Evolutionary conservation across 179 eudicot species (phyloP), one percentile per base, ranked within the genome.

Genomic region (Monotropa hypopitys): DNA sequence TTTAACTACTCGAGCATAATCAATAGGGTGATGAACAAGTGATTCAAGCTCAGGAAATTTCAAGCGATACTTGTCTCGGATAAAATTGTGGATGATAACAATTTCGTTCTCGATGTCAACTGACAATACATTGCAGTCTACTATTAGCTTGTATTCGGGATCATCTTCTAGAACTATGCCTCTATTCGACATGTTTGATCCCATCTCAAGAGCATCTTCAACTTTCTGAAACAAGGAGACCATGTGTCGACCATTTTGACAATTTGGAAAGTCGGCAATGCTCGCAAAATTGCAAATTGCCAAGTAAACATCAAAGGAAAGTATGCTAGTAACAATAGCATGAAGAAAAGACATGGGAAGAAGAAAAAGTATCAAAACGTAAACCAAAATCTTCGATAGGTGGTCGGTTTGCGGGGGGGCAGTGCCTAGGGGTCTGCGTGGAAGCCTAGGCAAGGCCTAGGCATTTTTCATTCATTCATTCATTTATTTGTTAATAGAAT

Each of bases 31-130:
- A 77, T 92, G 97, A 74, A 95, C 99, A 70, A 95, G 97, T 13
- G 98, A 94, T 71, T 92, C 97, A 12, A 94, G 97, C 87, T 94
- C 98, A 0, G 98, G 98, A 84, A 92, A 92, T 76, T 94, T 92
- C 49, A 93, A 74, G 1, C 99, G 91, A 38, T 95, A 95, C 76
- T 95, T 95, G 79, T 95, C 99, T 46, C 99, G 90, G 68, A 95
- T 93, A 63, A 91, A 95, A 75, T 89, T 95, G 81, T 94, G 97
- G 70, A 95, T 93, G 43, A 92, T 88, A 33, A 89, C 83, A 54
- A 92, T 92, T 79, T 95, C 97, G 72, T 95, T 92, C 77, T 95
- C 99, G 67, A 95, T 95, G 61, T 95, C 99, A 42, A 92, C 99
- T 3, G 97, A 91, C 71, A 92, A 80, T 18, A 90, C 86, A 69